Conservation (phyloP, 768 basidiomycete species). For the Lanmaoa rubissima region DNA sequence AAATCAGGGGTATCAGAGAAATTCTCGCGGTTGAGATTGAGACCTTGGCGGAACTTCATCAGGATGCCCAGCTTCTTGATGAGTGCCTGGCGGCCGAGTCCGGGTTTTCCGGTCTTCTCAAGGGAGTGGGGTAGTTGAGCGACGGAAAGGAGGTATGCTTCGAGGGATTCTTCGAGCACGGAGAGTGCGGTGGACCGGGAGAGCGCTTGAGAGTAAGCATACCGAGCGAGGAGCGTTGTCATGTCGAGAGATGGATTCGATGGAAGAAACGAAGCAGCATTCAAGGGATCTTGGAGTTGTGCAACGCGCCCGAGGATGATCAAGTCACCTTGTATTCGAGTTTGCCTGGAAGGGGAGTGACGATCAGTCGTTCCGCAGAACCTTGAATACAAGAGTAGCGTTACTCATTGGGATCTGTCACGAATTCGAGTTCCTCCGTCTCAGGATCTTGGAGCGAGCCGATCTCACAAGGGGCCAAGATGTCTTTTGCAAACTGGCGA, state of each 20-base stretch:
- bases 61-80: constrained; percentile 92
- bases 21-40: constrained; percentile 88
- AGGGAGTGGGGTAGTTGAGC: constrained; percentile 75
- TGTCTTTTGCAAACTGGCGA: constrained; percentile 58
- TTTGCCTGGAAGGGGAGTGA: constrained; percentile 50
- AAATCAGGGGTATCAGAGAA: constrained; percentile 89
- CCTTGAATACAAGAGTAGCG: background rate
- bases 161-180: constrained; percentile 80
- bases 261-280: constrained; percentile 44
- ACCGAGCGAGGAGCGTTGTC: constrained; percentile 79
- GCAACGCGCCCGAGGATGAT: constrained; percentile 81
- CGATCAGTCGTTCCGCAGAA: constrained; percentile 1
- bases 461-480: constrained; percentile 63
- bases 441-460: constrained; percentile 65
- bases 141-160: constrained; percentile 81
- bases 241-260: constrained; percentile 56
- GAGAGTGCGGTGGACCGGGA: constrained; percentile 87
- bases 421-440: constrained; percentile 91
- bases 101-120: constrained; percentile 78
- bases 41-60: constrained; percentile 87
- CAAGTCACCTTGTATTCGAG: constrained; percentile 86
- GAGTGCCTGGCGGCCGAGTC: constrained; percentile 74
- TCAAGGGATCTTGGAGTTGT: constrained; percentile 51
- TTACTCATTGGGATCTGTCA: constrained; percentile 86
- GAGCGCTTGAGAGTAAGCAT: constrained; percentile 89